Evolutionary conservation across 2,329 filamentous ascomycete species (phyloP).

Genomic region (Myriangium duriaei): DNA sequence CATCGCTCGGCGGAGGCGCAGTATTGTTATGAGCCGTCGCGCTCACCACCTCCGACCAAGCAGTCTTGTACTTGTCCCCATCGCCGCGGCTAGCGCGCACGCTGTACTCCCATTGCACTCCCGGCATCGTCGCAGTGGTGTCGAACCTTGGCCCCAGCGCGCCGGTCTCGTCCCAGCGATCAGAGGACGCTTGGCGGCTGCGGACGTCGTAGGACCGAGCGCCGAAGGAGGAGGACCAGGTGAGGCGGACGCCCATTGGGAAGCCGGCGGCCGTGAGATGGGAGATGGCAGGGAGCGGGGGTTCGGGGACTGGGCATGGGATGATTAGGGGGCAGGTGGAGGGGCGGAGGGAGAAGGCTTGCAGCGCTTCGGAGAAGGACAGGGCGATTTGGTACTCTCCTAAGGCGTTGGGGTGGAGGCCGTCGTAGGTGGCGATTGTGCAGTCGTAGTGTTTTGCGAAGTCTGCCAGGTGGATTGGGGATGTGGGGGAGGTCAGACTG

Average conservation of each 20-base stretch:
- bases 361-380: constrained; percentile 26
- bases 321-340: not conserved
- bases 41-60: constrained; percentile 10
- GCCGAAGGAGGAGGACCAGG: constrained; percentile 14
- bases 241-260: constrained; percentile 11
- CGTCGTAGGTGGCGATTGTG: constrained; percentile 26
- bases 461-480: constrained; percentile 23
- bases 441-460: constrained; percentile 23
- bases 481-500: constrained; percentile 17
- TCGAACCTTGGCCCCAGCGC: constrained; percentile 9
- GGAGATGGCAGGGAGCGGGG: not conserved
- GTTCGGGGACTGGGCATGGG: not conserved
- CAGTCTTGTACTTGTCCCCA: constrained; percentile 3
- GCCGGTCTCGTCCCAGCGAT: constrained; percentile 9
- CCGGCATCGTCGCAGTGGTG: constrained; percentile 11
- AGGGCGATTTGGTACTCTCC: constrained; percentile 33
- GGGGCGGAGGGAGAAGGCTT: constrained; percentile 6
- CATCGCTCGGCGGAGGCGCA: constrained; percentile 10
- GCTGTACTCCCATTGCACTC: constrained; percentile 12
- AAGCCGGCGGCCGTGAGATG: constrained; percentile 2
- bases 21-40: constrained; percentile 8
- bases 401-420: constrained; percentile 30
- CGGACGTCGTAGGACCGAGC: constrained; percentile 12
- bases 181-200: constrained; percentile 3
- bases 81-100: constrained; percentile 10